phyloP scores from a whole-genome alignment of 2,329 filamentous ascomycete genomes.

The Epichloe baconii region DNA sequence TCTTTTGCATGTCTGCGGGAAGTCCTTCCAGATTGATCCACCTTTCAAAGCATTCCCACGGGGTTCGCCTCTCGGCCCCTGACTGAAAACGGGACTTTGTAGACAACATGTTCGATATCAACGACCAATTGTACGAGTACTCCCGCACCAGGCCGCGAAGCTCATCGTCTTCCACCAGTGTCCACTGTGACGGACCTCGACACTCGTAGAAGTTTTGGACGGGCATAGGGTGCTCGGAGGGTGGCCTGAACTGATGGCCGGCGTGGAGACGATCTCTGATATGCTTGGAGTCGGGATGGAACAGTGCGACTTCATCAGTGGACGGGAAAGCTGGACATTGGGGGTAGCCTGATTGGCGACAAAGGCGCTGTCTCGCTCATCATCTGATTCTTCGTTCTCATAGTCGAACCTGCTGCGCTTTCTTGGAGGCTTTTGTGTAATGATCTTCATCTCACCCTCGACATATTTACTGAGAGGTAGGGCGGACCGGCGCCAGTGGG shows the following conservation, averaged over 20 bases:
- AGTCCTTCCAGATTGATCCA: conserved; percentile 89
- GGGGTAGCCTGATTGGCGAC: conserved; percentile 37
- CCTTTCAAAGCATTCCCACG: conserved; percentile 97
- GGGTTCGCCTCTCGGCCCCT: conserved; percentile 76
- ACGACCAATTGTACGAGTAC: conserved; percentile 94
- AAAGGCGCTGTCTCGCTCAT: conserved; percentile 43
- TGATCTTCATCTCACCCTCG: conserved; percentile 63
- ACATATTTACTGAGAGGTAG: conserved; percentile 80
- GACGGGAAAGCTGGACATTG: conserved; percentile 47
- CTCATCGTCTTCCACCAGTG: conserved; percentile 79
- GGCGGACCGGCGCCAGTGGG: conserved; percentile 61
- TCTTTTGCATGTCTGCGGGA: conserved; percentile 87
- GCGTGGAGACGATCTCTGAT: conserved; percentile 84
- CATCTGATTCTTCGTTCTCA: conserved; percentile 55
- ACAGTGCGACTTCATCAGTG: conserved; percentile 69
- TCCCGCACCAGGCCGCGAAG: conserved; percentile 74
- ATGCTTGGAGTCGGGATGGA: conserved; percentile 76
- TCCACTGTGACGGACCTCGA: conserved; percentile 82
- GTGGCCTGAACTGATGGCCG: conserved; percentile 84
- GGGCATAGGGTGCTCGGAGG: conserved; percentile 85
- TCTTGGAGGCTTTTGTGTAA: conserved; percentile 48
- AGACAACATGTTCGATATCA: conserved; percentile 72
- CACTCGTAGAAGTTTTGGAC: conserved; percentile 82
- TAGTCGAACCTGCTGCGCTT: conserved; percentile 81
- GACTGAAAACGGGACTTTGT: conserved; percentile 68